phyloP scores from a whole-genome alignment of 257 asterid genomes.

The Cynanchum wilfordii region DNA sequence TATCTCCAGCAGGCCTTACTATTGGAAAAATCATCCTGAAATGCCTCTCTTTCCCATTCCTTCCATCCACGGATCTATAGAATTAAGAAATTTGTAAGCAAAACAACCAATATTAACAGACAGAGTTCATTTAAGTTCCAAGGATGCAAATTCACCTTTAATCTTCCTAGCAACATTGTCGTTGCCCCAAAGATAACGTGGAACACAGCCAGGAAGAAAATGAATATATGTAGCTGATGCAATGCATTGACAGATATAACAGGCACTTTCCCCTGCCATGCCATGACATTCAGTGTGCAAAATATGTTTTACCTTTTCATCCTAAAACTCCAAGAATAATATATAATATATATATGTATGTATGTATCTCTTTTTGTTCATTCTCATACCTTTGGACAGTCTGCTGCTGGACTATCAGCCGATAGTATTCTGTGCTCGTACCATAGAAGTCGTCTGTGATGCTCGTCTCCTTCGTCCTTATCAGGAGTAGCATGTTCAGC shows the following conservation, averaged over 20 bases:
- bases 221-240: slow-evolving; percentile 83
- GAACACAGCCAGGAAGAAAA: slow-evolving; percentile 73
- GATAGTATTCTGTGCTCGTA: slow-evolving; percentile 42
- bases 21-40: slow-evolving; percentile 33
- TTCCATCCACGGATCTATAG: slow-evolving; percentile 91
- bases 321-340: too few species aligned
- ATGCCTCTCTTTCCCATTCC: slow-evolving; percentile 62
- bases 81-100: background rate
- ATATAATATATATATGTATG: too few species aligned
- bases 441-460: slow-evolving; percentile 63
- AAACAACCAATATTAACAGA: background rate
- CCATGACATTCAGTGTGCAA: too few species aligned
- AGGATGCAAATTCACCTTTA: slow-evolving; percentile 29
- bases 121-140: background rate
- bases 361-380: background rate
- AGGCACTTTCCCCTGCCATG: slow-evolving; percentile 54
- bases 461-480: slow-evolving; percentile 11
- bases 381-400: slow-evolving; percentile 47
- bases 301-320: too few species aligned
- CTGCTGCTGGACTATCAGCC: slow-evolving; percentile 32
- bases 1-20: slow-evolving; percentile 29
- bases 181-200: slow-evolving; percentile 66
- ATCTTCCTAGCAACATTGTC: slow-evolving; percentile 67
- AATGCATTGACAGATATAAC: slow-evolving; percentile 60
- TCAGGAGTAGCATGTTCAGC: background rate